Evolutionary conservation across 176 grass and related monocot species (phyloP), one percentile per base, ranked within the genome.

Genomic region (Tuctoria greenei): DNA sequence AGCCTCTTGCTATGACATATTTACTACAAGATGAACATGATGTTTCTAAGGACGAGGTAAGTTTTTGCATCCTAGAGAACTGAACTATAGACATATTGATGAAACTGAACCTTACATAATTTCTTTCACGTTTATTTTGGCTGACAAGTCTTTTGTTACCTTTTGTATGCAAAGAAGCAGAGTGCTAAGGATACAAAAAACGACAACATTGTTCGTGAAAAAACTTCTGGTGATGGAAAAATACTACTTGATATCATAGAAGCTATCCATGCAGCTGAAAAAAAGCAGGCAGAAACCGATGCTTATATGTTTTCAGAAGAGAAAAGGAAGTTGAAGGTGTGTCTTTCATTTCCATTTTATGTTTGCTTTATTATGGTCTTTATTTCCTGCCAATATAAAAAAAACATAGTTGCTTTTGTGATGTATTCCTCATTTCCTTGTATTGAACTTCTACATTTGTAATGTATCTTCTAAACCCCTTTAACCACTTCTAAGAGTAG

Each of bases 281-380:
- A 79, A 71, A 93, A 88, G 79, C 95, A 99, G 82, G 95, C 91
- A 59, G 89, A 99, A 74, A 40, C 74, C 57, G 95, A 99, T 88
- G 95, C 95, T 71, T 86, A 90, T 64, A 80, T 88, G 42, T 95
- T 92, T 90, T 84, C 91, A 25, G 95, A 99, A 86, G 95, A 99
- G 82, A 99, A 88, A 99, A 99, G 87, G 80, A 88, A 81, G 82
- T 71, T 99, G 61, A 99, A 95, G 91, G 95, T 99, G 60, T 79
- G 71, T 54, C 67, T 64, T 74, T 16, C 24, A 45, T 82, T 78
- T 82, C 38, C 52, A 86, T 38, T 41, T 52, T 50, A 61, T 66
- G 51, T 40, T 58, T 64, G 9, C 60, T 73, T 73, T 14, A 51
- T 18, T 72, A 68, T 68, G 11, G 11, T 47, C 28, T 38, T 79